Base-by-base conservation (phyloP, 352 stramenopile genomes). In the Globisporangium mamillatum region DNA sequence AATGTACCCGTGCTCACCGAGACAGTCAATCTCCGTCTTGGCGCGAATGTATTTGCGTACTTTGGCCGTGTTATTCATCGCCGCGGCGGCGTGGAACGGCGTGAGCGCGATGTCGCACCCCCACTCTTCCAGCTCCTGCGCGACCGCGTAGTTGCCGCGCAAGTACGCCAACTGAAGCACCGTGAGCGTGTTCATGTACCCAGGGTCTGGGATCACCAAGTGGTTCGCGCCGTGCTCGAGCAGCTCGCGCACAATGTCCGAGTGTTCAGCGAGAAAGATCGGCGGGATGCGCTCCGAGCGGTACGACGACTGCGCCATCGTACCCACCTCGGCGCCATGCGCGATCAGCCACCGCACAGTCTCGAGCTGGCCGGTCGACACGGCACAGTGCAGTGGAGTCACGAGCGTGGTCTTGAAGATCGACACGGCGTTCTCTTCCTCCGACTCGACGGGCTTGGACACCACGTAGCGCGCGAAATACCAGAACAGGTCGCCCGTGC, bases 361-460 rank as follows among this genome's bases (percentile, higher is more conserved):
- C 32, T 90, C 82, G 20, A 92, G 59, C 54, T 92, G 82, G 3
- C 85, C 84, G 0, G 83, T 90, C 0, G 82, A 82, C 1, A 95
- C 87, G 0, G 87, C 87, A 64, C 87, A 95, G 70, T 95, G 87
- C 48, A 95, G 57, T 7, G 87, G 87, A 3, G 85, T 91, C 8
- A 95, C 87, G 22, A 95, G 66, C n/a, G 87, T 95, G 41, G 85
- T 92, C 60, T 88, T 88, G 71, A 95, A 93, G 46, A 93, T 83
- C 4, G 86, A 92, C 5, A 82, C 85, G 7, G 82, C 84, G 25
- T 82, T 84, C 64, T 92, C 81, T 48, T 93, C 82, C 22, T 88
- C 81, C 4, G 70, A 72, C 25, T 74, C 75, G 1, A 75, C 71
- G 2, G 82, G 83, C 3, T 78, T 79, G 3, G 72, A 64, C n/a